Conservation (phyloP, 768 basidiomycete genomes). For the Pholiota conissans region DNA sequence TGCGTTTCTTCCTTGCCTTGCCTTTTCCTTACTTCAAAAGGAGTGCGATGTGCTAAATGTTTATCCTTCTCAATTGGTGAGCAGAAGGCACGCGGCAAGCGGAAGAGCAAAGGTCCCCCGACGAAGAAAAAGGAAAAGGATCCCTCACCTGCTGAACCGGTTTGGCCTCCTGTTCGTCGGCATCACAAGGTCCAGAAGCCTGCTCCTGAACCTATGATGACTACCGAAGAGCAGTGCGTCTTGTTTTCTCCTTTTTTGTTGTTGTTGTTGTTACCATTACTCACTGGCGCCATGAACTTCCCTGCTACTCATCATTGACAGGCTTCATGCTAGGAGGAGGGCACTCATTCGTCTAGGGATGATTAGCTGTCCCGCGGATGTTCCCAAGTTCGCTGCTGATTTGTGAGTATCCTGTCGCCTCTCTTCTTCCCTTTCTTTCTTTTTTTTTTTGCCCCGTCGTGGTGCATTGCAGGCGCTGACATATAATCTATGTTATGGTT, state of each 20-base stretch:
- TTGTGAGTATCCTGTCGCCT: neutral
- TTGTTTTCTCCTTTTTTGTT: neutral
- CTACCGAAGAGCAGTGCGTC: slow-evolving; percentile 54
- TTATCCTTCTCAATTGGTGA: too few species aligned
- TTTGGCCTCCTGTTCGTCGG: slow-evolving; percentile 67
- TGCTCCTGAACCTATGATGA: slow-evolving; percentile 41
- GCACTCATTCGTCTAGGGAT: slow-evolving; percentile 66
- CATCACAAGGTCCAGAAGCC: slow-evolving; percentile 46
- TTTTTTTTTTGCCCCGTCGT: neutral
- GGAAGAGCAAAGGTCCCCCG: slow-evolving; percentile 18
- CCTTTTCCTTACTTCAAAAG: slow-evolving; percentile 20
- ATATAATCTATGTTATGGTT: too few species aligned
- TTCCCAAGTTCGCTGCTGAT: slow-evolving; percentile 51
- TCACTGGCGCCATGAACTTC: too few species aligned
- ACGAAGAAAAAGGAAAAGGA: slow-evolving; percentile 20
- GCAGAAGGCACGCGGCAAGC: too few species aligned
- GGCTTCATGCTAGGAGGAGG: slow-evolving; percentile 52
- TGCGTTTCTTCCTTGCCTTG: slow-evolving; percentile 21
- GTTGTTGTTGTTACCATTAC: too few species aligned
- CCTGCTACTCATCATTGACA: slow-evolving; percentile 25
- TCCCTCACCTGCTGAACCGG: slow-evolving; percentile 34
- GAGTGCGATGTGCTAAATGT: too few species aligned
- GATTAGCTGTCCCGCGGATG: slow-evolving; percentile 50
- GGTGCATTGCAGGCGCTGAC: neutral
- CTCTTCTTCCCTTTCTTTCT: neutral